A percentile compares a stretch with the other conserved stretches of the same genome.
phyloP scores from a whole-genome alignment of 1,139 yeast species.

The Yamadazyma taylorii region DNA sequence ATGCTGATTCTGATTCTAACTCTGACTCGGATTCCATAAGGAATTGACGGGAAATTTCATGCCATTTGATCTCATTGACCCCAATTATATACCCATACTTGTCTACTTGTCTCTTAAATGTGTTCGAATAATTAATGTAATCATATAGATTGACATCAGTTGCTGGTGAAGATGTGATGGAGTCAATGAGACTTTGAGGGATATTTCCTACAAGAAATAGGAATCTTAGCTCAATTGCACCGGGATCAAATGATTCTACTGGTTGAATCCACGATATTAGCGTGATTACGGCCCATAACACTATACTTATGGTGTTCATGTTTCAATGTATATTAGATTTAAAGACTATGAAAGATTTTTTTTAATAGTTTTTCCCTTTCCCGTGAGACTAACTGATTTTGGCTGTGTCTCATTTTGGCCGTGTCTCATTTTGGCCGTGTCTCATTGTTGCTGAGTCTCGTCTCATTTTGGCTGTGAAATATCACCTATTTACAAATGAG shows the following conservation, averaged over 20 bases:
- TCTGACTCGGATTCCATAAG: too few relatives aligned
- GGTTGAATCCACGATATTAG: background rate
- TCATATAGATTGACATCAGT: constrained; percentile 5
- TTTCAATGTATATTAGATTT: background rate
- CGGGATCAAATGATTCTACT: constrained; percentile 8
- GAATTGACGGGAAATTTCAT: background rate
- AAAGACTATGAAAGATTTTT: too few relatives aligned
- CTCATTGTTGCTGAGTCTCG: too few relatives aligned
- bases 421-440: too few relatives aligned
- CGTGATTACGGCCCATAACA: background rate
- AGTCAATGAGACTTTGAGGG: constrained; percentile 6
- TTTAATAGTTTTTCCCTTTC: too few relatives aligned
- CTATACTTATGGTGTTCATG: background rate
- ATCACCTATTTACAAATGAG: too few relatives aligned
- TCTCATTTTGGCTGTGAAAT: too few relatives aligned
- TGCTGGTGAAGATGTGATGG: background rate
- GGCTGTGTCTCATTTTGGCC: too few relatives aligned
- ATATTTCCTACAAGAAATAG: constrained; percentile 10
- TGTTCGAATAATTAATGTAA: constrained; percentile 9
- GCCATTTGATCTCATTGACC: background rate
- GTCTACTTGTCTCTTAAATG: constrained; percentile 10
- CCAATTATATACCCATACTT: constrained; percentile 9
- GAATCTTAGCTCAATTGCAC: constrained; percentile 6
- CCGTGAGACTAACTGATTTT: too few relatives aligned
- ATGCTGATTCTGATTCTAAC: too few relatives aligned